Evolutionary conservation across 1,284 basidiomycete species (phyloP), one percentile per base, ranked within the genome.

Genomic region (Rhodotorula sp.): DNA sequence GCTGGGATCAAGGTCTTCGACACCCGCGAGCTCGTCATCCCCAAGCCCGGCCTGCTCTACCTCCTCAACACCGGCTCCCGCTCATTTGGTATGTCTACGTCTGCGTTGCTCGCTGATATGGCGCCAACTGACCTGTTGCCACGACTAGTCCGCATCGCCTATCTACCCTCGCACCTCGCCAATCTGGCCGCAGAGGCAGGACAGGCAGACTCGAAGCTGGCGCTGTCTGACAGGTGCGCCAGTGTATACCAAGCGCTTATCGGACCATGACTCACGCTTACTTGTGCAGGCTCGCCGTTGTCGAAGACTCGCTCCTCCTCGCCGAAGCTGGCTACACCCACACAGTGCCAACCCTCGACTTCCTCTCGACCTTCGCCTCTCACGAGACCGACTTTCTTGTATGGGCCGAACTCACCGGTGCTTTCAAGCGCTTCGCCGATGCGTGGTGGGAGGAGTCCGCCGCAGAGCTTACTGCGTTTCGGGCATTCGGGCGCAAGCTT

Each of bases 1-100:
- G 17, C 27, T 8, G n/a, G 25, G 81, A 81, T 54, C 53, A 4
- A 21, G 81, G 91, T 66, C 87, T 96, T 82, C 87, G 86, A 75
- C 84, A 86, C 55, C 84, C 87, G 85, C 87, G 73, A 89, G 92
- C 62, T 89, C 92, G 81, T 85, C 85, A 61, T 85, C 84, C 45
- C 87, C 92, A 77, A 81, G 87, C 27, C 80, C 95, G 61, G 70
- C 78, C 85, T 89, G 34, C 90, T 88, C 82, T 87, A 85, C 82
- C 97, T 97, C 83, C 84, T 99, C 71, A 99, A 98, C 80, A 90
- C 89, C 21, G 90, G 90, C 66, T 94, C 93, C 2, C 87, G 88
- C 67, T 93, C 95, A 76, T 90, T 95, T 77, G 98, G 91, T 91
- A 12, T 17, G 73, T 64, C 5, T 27, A 21, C 10, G 25, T 5